Evolutionary conservation across 345 rosid species (phyloP).

Genomic region (Sonneratia caseolaris): DNA sequence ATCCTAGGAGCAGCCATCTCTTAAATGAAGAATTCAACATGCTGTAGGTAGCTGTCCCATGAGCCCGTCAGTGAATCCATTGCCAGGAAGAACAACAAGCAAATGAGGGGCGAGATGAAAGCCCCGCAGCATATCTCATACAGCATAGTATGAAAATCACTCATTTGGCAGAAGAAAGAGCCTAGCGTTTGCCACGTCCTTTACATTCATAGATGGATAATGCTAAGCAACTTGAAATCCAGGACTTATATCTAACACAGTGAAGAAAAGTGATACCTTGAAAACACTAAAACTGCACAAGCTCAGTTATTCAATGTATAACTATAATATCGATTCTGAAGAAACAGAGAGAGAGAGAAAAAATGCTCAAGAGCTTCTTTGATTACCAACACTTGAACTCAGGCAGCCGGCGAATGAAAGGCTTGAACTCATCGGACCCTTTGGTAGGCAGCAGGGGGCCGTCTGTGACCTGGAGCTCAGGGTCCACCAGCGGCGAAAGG

Average conservation of each 20-base stretch:
- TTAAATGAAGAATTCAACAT: neutral
- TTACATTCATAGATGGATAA: neutral
- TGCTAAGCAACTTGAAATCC: neutral
- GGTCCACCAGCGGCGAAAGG: conserved; percentile 88
- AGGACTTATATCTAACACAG: neutral
- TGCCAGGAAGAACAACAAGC: neutral
- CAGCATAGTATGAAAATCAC: neutral
- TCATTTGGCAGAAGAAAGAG: neutral
- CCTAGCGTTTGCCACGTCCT: neutral
- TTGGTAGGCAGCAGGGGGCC: conserved; percentile 85
- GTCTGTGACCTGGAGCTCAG: conserved; percentile 62
- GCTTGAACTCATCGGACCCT: conserved; percentile 96
- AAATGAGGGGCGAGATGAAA: too few species aligned
- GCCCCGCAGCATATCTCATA: neutral
- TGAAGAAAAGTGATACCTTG: too few species aligned
- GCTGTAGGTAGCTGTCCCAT: neutral
- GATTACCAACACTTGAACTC: conserved; percentile 96
- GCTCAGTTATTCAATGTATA: neutral
- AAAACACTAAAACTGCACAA: neutral
- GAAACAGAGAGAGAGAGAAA: neutral
- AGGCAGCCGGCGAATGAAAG: conserved; percentile 86
- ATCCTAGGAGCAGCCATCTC: neutral
- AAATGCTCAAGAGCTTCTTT: neutral
- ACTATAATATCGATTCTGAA: neutral
- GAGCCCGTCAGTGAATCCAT: neutral